phyloP scores from a whole-genome alignment of 2,329 filamentous ascomycete genomes.

The Neonectria sp. region DNA sequence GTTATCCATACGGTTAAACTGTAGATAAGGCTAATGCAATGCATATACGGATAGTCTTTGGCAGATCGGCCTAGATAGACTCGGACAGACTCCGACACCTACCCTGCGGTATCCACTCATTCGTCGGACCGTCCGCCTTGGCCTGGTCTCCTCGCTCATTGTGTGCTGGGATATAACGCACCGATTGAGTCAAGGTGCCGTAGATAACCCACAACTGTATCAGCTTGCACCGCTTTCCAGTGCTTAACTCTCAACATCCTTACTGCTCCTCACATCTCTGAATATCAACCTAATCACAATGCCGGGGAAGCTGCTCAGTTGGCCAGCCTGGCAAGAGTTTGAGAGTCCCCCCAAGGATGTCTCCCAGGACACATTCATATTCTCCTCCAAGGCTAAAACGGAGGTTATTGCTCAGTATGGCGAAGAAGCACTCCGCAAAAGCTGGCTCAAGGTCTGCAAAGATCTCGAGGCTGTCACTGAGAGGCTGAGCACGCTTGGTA shows the following conservation, averaged over 20 bases:
- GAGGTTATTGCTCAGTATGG: slow-evolving; percentile 55
- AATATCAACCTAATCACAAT: not conserved
- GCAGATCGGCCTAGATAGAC: not conserved
- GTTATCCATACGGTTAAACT: not conserved
- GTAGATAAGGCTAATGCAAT: not conserved
- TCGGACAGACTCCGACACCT: not conserved
- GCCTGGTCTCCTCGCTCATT: not conserved
- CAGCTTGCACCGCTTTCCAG: not conserved
- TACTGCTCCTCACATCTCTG: not conserved
- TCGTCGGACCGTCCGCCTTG: not conserved
- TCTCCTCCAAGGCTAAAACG: slow-evolving; percentile 46
- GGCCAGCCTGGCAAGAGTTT: slow-evolving; percentile 45
- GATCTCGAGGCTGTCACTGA: slow-evolving; percentile 54
- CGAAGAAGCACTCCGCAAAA: slow-evolving; percentile 50
- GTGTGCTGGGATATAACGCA: too few relatives aligned
- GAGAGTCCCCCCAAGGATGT: slow-evolving; percentile 24
- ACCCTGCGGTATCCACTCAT: not conserved
- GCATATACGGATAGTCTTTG: too few relatives aligned
- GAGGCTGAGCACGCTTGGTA: slow-evolving; percentile 52
- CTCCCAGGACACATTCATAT: slow-evolving; percentile 33
- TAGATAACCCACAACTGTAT: not conserved
- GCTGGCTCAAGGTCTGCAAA: slow-evolving; percentile 58
- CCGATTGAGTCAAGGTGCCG: not conserved
- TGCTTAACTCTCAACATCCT: not conserved
- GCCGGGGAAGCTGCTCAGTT: slow-evolving; percentile 18